These are phyloP conservation scores for Kodamaea kaohsiungensis DNA, from an alignment of 805 yeast species.

Conservation along the genomic window DNA sequence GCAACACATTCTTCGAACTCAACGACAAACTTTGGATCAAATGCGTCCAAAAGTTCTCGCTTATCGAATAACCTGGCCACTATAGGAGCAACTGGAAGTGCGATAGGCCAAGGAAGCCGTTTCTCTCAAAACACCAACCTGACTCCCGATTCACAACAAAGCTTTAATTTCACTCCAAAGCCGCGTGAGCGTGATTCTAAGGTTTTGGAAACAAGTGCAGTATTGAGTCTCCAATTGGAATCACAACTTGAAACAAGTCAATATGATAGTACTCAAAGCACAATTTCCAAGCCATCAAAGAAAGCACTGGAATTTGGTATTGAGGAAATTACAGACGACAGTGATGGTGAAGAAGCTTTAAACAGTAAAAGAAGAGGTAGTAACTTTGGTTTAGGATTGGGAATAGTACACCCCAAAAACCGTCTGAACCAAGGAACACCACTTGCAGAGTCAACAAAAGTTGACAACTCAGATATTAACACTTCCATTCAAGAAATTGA, in stretches of 20 bases:
- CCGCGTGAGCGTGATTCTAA: background rate
- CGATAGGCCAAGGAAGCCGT: background rate
- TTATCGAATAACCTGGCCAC: background rate
- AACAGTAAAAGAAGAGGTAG: background rate
- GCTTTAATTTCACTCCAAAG: background rate
- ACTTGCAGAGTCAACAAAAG: constrained; percentile 18
- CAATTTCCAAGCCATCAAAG: constrained; percentile 1
- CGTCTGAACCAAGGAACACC: background rate
- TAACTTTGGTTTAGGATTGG: constrained; percentile 1
- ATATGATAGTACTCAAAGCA: background rate
- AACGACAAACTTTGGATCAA: background rate
- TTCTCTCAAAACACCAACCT: background rate
- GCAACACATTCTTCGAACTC: constrained; percentile 2
- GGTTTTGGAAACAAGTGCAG: constrained; percentile 29
- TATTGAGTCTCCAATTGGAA: constrained; percentile 26
- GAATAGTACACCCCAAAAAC: background rate
- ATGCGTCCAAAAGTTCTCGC: background rate
- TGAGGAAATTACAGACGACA: constrained; percentile 35
- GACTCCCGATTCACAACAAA: background rate
- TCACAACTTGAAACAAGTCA: constrained; percentile 14
- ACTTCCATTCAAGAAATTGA: constrained; percentile 43
- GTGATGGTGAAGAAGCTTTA: constrained; percentile 18
- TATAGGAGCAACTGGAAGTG: background rate
- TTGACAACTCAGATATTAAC: constrained; percentile 19
- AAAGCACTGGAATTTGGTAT: constrained; percentile 35